Evolutionary conservation across 1,139 yeast genomes (phyloP).

Genomic region (Suhomyces bolitotheri): DNA sequence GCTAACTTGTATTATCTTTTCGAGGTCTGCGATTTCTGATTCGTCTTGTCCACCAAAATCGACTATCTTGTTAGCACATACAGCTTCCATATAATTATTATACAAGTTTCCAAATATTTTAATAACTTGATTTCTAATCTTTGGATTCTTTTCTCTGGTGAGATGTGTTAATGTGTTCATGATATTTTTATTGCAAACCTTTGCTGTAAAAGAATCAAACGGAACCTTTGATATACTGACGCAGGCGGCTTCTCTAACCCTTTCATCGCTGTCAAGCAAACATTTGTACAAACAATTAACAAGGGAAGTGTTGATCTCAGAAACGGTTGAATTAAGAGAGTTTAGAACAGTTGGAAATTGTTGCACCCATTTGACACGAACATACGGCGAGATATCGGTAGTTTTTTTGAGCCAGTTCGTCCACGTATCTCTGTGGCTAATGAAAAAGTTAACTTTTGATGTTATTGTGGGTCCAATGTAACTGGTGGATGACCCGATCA

Average conservation of each 20-base stretch:
- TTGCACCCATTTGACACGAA: conserved; percentile 71
- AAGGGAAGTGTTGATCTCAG: conserved; percentile 54
- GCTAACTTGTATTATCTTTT: conserved; percentile 35
- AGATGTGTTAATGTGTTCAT: conserved; percentile 59
- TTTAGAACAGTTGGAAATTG: conserved; percentile 40
- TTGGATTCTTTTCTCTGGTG: conserved; percentile 66
- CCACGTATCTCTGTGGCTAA: conserved; percentile 64
- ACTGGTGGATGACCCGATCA: conserved; percentile 44
- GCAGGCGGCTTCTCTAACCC: conserved; percentile 67
- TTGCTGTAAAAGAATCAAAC: conserved; percentile 40
- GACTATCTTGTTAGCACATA: conserved; percentile 19
- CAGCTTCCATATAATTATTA: conserved; percentile 30
- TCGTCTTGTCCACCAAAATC: conserved; percentile 33
- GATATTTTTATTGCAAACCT: conserved; percentile 47
- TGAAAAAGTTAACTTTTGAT: conserved; percentile 54
- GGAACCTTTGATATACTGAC: conserved; percentile 43
- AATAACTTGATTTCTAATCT: conserved; percentile 66
- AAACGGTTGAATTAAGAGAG: conserved; percentile 38
- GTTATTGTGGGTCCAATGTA: conserved; percentile 23
- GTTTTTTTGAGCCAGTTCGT: conserved; percentile 71
- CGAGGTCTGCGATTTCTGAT: conserved; percentile 38
- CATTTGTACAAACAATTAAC: conserved; percentile 65
- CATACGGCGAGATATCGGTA: conserved; percentile 63
- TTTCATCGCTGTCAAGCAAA: conserved; percentile 73
- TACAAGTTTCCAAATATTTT: conserved; percentile 57